Evolutionary conservation across 2,329 filamentous ascomycete genomes (phyloP).

Genomic region (Chaetomiaceae sp.): DNA sequence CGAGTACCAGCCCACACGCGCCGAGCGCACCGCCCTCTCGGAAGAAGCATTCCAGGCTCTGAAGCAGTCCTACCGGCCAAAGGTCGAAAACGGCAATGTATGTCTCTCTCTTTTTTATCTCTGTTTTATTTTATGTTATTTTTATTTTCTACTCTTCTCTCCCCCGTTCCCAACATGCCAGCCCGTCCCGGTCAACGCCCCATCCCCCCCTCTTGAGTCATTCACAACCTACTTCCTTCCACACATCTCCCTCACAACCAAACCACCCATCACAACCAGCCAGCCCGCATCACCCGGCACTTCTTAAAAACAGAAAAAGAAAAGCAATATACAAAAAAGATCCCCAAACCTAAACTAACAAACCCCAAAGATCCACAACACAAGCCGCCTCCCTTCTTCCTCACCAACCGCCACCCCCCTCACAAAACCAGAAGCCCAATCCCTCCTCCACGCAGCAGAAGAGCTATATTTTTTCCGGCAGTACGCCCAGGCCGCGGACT

Average conservation of each 20-base stretch:
- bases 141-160: background rate
- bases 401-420: conserved; percentile 17
- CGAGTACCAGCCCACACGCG: conserved; percentile 14
- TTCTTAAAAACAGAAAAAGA: no score
- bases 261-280: no score
- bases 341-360: background rate
- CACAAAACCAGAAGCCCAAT: conserved; percentile 45
- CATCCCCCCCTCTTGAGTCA: no score
- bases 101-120: background rate
- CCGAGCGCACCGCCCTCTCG: conserved; percentile 37
- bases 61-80: conserved; percentile 41
- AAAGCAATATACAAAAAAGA: no score
- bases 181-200: no score
- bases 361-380: conserved; percentile 8
- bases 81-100: conserved; percentile 53
- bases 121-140: background rate
- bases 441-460: conserved; percentile 51
- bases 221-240: no score
- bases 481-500: conserved; percentile 41
- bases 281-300: no score
- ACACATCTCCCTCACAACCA: no score
- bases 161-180: no score
- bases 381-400: conserved; percentile 38
- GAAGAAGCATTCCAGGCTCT: conserved; percentile 47
- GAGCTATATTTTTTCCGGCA: conserved; percentile 52